These are phyloP conservation scores for Collariella sp. DNA, from an alignment of 495 filamentous ascomycete species.

Conservation along the genomic window DNA sequence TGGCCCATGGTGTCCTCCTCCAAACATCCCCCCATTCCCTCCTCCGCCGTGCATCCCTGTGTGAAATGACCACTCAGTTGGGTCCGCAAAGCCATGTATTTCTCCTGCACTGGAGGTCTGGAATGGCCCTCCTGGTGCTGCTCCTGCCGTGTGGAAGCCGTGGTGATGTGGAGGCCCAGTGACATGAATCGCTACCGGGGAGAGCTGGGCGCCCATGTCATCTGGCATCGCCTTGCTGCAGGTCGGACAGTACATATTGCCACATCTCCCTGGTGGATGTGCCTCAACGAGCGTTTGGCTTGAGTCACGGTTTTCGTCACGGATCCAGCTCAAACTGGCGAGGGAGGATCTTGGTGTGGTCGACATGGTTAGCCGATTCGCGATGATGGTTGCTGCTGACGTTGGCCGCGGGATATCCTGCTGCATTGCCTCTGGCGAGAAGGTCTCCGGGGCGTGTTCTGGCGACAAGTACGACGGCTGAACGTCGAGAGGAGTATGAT, in stretches of 20 bases:
- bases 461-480: conserved; percentile 4
- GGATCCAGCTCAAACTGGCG: conserved; percentile 14
- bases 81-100: conserved; percentile 5
- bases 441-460: conserved; percentile 1
- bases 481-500: conserved; percentile 7
- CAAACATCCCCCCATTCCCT: conserved; percentile 12
- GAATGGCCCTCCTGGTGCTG: conserved; percentile 1
- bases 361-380: conserved; percentile 10
- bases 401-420: conserved; percentile 7
- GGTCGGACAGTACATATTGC: conserved; percentile 20
- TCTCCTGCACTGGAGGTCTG: conserved; percentile 3
- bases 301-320: conserved; percentile 26
- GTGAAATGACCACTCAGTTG: conserved; percentile 10
- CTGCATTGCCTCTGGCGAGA: conserved; percentile 7
- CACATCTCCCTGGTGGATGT: conserved; percentile 19
- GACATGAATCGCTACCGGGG: conserved; percentile 12
- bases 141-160: conserved; percentile 2
- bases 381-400: conserved; percentile 12
- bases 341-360: conserved; percentile 21
- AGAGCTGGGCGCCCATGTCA: conserved; percentile 6
- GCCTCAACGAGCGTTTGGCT: conserved; percentile 27
- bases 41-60: conserved; percentile 8
- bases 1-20: conserved; percentile 15
- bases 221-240: conserved; percentile 20
- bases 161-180: conserved; percentile 4